Conservation (phyloP, 2,329 filamentous ascomycete genomes). For the Pseudonectria foliicola region DNA sequence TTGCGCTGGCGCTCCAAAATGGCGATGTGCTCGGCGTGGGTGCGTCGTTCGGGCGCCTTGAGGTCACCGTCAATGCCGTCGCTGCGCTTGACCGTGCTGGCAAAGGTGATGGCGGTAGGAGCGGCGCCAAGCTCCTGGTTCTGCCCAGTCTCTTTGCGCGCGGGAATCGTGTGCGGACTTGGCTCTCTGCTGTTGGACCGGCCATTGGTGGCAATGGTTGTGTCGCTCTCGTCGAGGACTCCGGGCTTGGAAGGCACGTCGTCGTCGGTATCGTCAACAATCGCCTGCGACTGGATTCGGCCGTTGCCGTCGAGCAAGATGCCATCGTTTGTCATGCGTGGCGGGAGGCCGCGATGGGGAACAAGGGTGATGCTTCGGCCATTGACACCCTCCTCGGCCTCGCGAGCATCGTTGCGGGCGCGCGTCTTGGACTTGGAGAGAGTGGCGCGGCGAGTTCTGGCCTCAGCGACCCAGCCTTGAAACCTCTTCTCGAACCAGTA, state of each 20-base stretch:
- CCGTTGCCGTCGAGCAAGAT: slow-evolving; percentile 37
- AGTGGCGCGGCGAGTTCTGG: slow-evolving; percentile 57
- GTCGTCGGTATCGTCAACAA: slow-evolving; percentile 21
- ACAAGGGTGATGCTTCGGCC: slow-evolving; percentile 61
- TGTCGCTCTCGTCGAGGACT: slow-evolving; percentile 32
- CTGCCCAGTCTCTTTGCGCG: slow-evolving; percentile 4
- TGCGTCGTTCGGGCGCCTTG: slow-evolving; percentile 41
- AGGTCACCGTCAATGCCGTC: slow-evolving; percentile 45
- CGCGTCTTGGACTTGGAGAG: slow-evolving; percentile 55
- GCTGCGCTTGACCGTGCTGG: slow-evolving; percentile 55
- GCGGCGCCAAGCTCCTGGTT: slow-evolving; percentile 7
- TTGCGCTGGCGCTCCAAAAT: slow-evolving; percentile 81
- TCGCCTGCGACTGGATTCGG: slow-evolving; percentile 17
- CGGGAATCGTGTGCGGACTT: slow-evolving; percentile 11
- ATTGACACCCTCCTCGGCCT: slow-evolving; percentile 57
- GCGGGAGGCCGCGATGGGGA: slow-evolving; percentile 45
- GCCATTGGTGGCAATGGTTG: slow-evolving; percentile 23
- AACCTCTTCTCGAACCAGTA: slow-evolving; percentile 99
- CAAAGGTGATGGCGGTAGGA: slow-evolving; percentile 54
- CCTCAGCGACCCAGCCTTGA: slow-evolving; percentile 71
- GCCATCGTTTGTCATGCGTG: slow-evolving; percentile 55
- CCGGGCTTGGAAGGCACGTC: slow-evolving; percentile 20
- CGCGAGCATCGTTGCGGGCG: slow-evolving; percentile 34
- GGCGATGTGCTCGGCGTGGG: slow-evolving; percentile 74
- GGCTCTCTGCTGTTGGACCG: slow-evolving; percentile 17